Conservation (phyloP, 2,329 filamentous ascomycete species). For the Clarireedia paspali region DNA sequence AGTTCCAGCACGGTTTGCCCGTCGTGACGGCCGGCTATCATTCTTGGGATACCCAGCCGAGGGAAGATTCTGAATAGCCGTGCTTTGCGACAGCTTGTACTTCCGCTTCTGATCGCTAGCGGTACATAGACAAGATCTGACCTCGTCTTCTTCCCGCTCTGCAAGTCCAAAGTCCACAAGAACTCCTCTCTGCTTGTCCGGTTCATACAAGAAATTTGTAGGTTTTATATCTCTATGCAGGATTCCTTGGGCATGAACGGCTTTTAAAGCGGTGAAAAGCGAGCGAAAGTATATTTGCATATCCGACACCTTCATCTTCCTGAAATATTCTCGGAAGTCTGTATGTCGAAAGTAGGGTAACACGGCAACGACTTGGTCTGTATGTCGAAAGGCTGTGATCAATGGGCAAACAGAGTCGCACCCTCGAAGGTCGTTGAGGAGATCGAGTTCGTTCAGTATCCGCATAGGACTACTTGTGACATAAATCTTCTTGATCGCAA, state of each 20-base stretch:
- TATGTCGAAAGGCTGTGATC: slow-evolving; percentile 91
- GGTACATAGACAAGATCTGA: slow-evolving; percentile 72
- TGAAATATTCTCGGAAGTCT: slow-evolving; percentile 92
- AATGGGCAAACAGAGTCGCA: slow-evolving; percentile 85
- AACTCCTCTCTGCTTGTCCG: slow-evolving; percentile 70
- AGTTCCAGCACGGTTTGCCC: slow-evolving; percentile 91
- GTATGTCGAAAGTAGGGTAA: slow-evolving; percentile 93
- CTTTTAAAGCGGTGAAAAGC: slow-evolving; percentile 75
- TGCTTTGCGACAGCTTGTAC: slow-evolving; percentile 49
- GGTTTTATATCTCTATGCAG: slow-evolving; percentile 96
- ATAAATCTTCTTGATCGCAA: slow-evolving; percentile 99
- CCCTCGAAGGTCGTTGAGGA: slow-evolving; percentile 78
- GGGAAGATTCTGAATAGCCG: slow-evolving; percentile 44
- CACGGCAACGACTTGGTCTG: slow-evolving; percentile 91
- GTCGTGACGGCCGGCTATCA: slow-evolving; percentile 77
- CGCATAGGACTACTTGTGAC: slow-evolving; percentile 90
- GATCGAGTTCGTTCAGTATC: slow-evolving; percentile 92
- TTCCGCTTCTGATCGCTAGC: slow-evolving; percentile 44
- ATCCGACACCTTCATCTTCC: slow-evolving; percentile 77
- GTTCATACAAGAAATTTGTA: slow-evolving; percentile 94
- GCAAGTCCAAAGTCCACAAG: slow-evolving; percentile 99
- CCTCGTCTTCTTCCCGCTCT: slow-evolving; percentile 71
- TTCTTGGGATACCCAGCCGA: slow-evolving; percentile 76
- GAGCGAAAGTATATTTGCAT: slow-evolving; percentile 86
- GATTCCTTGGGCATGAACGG: slow-evolving; percentile 77